Base-by-base conservation (phyloP, 1,284 basidiomycete species). In the Ceratobasidium sp. region DNA sequence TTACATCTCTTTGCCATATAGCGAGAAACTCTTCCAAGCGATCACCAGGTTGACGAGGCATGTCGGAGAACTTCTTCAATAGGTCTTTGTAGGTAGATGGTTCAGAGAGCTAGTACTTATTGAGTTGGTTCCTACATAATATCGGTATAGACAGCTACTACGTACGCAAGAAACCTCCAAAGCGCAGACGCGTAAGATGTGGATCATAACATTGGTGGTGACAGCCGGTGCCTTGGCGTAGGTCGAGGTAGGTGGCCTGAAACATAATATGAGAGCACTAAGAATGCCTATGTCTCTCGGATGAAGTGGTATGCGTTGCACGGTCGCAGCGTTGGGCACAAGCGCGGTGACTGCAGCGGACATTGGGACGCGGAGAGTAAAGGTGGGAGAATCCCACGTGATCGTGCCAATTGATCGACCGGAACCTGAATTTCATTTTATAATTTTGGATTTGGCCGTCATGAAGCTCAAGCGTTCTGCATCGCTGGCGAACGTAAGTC, bases 261-360 rank as follows among this genome's bases (percentile, higher is more conserved):
- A 49, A 47, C 62, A 49, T 43, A 55, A 38, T 12, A 56, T 31
- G 38, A 81, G 80, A 74, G 75, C 74, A 77, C 1, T 76, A 77
- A 10, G 81, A 81, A 74, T 80, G 77, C 72, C 79, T 77, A 71
- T 81, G 80, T 73, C 67, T 81, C 6, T 58, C 73, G 35, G 50
- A 71, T n/a, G 54, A 74, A 58, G 70, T 57, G 52, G 60, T 64
- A 49, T 43, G 58, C 55, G 56, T n/a, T 58, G 55, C 22, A 58
- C 47, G 4, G 55, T 32, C 3, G 52, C 25, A 25, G 64, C 53
- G 34, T 52, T 69, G 53, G 52, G 55, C n/a, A 69, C 53, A 25
- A 25, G 20, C n/a, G 68, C 32, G n/a, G 45, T 45, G 22, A 31
- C 65, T 35, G 53, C 42, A 27, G 68, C 34, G 27, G 55, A 29